Conservation (phyloP, 805 yeast genomes). For the Kodamaea restingae region DNA sequence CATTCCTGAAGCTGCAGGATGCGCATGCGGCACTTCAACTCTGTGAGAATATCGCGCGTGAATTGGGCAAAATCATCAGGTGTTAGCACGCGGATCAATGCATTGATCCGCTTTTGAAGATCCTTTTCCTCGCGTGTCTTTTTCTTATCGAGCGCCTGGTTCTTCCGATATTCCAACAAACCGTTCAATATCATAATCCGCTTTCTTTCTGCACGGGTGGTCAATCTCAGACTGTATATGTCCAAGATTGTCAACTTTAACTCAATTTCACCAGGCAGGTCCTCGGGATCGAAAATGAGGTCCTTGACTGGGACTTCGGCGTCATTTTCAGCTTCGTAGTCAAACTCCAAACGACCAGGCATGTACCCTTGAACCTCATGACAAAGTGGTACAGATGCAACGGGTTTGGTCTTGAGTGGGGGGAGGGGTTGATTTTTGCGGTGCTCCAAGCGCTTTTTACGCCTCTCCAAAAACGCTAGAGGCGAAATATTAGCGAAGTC, state of each 20-base stretch:
- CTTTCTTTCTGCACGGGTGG: conserved; percentile 90
- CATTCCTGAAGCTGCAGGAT: conserved; percentile 91
- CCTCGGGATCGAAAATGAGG: conserved; percentile 93
- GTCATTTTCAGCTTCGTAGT: conserved; percentile 93
- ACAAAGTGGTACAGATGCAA: conserved; percentile 91
- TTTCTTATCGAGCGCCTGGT: conserved; percentile 77
- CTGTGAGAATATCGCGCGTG: conserved; percentile 67
- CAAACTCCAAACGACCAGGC: conserved; percentile 98
- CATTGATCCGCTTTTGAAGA: conserved; percentile 65
- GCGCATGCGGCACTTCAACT: conserved; percentile 71
- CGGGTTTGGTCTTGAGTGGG: conserved; percentile 78
- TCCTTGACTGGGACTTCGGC: conserved; percentile 94
- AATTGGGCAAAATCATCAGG: conserved; percentile 77
- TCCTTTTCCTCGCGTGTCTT: conserved; percentile 90
- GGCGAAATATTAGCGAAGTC: conserved; percentile 61
- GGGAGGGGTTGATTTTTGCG: conserved; percentile 73
- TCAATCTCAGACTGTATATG: conserved; percentile 83
- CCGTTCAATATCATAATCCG: conserved; percentile 72
- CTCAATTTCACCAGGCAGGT: conserved; percentile 81
- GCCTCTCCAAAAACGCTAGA: conserved; percentile 59
- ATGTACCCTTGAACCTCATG: conserved; percentile 96
- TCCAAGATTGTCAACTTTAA: conserved; percentile 82
- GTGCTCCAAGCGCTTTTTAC: conserved; percentile 68
- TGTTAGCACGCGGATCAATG: conserved; percentile 76
- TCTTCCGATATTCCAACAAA: conserved; percentile 78